Conservation (phyloP, 2,329 filamentous ascomycete species). For the Gnomoniopsis smithogilvyi region DNA sequence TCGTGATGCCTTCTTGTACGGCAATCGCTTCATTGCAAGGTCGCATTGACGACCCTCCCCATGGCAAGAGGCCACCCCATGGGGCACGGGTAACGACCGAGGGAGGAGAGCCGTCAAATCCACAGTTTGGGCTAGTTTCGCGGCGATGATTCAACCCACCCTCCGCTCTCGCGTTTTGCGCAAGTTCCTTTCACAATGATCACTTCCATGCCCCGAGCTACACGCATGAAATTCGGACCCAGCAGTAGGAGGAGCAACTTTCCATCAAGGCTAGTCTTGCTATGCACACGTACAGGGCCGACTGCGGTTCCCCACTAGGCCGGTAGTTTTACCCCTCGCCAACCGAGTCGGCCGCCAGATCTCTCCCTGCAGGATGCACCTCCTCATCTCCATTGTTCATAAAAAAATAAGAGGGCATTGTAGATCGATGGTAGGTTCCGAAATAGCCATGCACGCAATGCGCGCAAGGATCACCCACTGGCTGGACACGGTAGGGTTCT, state of each 20-base stretch:
- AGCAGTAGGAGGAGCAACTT: too few species aligned
- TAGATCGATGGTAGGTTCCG: neutral
- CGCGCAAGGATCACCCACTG: neutral
- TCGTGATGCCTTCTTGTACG: too few species aligned
- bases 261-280: neutral
- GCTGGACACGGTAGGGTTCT: neutral
- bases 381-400: slow-evolving; percentile 6
- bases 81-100: too few species aligned
- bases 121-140: neutral
- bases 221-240: neutral
- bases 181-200: neutral
- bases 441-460: neutral
- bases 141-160: neutral
- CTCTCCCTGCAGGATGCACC: slow-evolving; percentile 8
- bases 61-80: too few species aligned
- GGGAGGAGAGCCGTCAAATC: too few species aligned
- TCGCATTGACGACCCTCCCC: too few species aligned
- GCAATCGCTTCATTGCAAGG: too few species aligned
- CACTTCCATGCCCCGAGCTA: too few species aligned
- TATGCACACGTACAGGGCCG: too few species aligned
- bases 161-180: slow-evolving; percentile 1
- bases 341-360: neutral
- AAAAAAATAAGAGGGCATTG: neutral
- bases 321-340: neutral
- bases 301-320: neutral